Percentiles rank a stretch among this genome's conserved stretches.
Conservation (phyloP, 1,284 basidiomycete genomes). For the Rhodotorula sp. region DNA sequence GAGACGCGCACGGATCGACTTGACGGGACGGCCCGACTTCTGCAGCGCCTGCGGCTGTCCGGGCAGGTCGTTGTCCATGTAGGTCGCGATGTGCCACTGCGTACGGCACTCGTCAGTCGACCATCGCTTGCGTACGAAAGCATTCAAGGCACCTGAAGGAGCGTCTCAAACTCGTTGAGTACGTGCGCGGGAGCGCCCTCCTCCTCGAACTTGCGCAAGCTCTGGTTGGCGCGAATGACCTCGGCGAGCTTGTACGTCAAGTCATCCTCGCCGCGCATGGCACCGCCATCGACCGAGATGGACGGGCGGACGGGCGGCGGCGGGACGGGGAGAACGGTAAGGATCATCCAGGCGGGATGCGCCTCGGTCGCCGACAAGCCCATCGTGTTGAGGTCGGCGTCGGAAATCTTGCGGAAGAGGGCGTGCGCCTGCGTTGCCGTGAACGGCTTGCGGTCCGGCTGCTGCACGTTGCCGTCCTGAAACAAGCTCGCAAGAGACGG, state of each 20-base stretch:
- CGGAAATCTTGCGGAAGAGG: slow-evolving; percentile 82
- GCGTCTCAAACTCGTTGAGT: slow-evolving; percentile 92
- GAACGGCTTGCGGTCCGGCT: slow-evolving; percentile 86
- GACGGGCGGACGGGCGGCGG: slow-evolving; percentile 97
- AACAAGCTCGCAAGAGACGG: slow-evolving; percentile 12
- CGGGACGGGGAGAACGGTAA: slow-evolving; percentile 95
- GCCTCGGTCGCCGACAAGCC: slow-evolving; percentile 95
- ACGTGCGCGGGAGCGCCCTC: slow-evolving; percentile 97
- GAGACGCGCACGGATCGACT: slow-evolving; percentile 94
- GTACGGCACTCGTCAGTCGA: no score
- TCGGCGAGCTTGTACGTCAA: slow-evolving; percentile 98
- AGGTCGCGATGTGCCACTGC: slow-evolving; percentile 96
- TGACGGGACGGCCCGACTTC: slow-evolving; percentile 96
- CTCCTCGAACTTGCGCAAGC: slow-evolving; percentile 88
- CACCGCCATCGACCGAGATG: slow-evolving; percentile 93
- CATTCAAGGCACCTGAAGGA: slow-evolving; percentile 69
- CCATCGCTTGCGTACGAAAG: not conserved
- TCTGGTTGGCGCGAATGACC: slow-evolving; percentile 93
- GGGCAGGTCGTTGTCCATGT: slow-evolving; percentile 99
- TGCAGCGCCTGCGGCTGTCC: slow-evolving; percentile 97
- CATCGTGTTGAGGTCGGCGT: slow-evolving; percentile 84
- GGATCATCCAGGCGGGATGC: slow-evolving; percentile 98
- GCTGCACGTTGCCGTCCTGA: slow-evolving; percentile 76
- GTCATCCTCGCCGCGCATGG: slow-evolving; percentile 96
- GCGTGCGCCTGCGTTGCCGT: slow-evolving; percentile 81